Base-by-base conservation (phyloP, 2,329 filamentous ascomycete species). In the Dactylonectria macrodidyma region DNA sequence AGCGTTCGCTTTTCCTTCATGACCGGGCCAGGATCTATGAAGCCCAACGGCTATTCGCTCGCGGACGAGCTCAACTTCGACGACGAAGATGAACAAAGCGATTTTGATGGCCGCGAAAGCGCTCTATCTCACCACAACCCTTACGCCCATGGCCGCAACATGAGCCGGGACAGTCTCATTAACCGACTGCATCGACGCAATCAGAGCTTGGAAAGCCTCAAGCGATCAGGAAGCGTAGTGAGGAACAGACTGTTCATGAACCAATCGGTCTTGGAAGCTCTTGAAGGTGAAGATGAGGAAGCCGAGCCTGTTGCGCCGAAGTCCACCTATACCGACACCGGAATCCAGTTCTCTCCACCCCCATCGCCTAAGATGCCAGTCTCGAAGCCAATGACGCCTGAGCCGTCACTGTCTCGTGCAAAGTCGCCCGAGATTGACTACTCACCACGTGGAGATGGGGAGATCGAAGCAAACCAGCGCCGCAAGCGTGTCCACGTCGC, bases 11-110 rank as follows among this genome's bases (percentile, higher is more conserved):
- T 92, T 77, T 97, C 95, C 2, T 83, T 92, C 26, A 84, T 93
- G 69, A 91, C 86, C 69, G 85, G 87, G n/a, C 81, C 83, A 8
- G 87, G 86, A 4, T 80, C 84, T 10, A 81, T 84, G 22, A 92
- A 91, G 76, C 77, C 83, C 4, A 90, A 90, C 73, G 93, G 92
- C 1, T 81, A 94, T 66, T 97, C 92, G 69, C 86, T 99, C 47
- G 96, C 96, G 1, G 95, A 98, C 74, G 96, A 99, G 82, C 87
- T 99, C 62, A 91, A 93, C 69, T 93, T 97, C 69, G 93, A 95
- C 65, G 92, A 93, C 68, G 93, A 95, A 63, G 93, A 95, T 36
- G 88, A 90, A 62, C 84, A 93, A 69, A 92, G 92, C 41, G 91
- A 95, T 70, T 88, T 91, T 51, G 92, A 94, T 57, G 91, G 91